A percentile compares a stretch with the other conserved stretches of the same genome.
These are phyloP conservation scores for Ilex paraguariensis DNA, from an alignment of 305 asterid species.

Conservation along the genomic window DNA sequence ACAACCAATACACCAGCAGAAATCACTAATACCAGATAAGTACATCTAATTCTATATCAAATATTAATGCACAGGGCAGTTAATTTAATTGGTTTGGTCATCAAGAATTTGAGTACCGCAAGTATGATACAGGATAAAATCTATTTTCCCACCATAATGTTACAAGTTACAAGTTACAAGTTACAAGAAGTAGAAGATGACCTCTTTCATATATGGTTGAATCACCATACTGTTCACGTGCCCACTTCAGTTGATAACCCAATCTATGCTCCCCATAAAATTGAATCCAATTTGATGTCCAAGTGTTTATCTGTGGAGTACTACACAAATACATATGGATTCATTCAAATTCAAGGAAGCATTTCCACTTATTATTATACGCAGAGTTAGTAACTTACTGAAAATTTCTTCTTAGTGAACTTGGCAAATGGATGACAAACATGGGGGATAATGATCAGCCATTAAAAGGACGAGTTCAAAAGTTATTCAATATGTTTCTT, in stretches of 20 bases:
- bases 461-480: too few relatives aligned
- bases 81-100: too few relatives aligned
- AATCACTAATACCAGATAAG: too few relatives aligned
- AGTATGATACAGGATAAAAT: not conserved
- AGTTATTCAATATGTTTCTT: too few relatives aligned
- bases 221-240: conserved; percentile 75
- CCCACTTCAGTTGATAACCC: conserved; percentile 82
- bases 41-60: not conserved
- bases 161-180: too few relatives aligned
- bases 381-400: too few relatives aligned
- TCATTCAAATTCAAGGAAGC: too few relatives aligned
- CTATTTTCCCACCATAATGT: not conserved
- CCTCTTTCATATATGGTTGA: conserved; percentile 84
- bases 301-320: conserved; percentile 91
- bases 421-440: not conserved
- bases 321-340: conserved; percentile 37
- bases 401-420: too few relatives aligned
- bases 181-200: conserved; percentile 8
- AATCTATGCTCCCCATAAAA: conserved; percentile 84
- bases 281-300: conserved; percentile 86
- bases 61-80: not conserved
- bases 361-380: too few relatives aligned
- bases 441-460: too few relatives aligned
- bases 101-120: not conserved
- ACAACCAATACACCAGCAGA: too few relatives aligned